These are phyloP conservation scores for Fusarium papillatum DNA, from an alignment of 2,329 filamentous ascomycete genomes.

Conservation along the genomic window DNA sequence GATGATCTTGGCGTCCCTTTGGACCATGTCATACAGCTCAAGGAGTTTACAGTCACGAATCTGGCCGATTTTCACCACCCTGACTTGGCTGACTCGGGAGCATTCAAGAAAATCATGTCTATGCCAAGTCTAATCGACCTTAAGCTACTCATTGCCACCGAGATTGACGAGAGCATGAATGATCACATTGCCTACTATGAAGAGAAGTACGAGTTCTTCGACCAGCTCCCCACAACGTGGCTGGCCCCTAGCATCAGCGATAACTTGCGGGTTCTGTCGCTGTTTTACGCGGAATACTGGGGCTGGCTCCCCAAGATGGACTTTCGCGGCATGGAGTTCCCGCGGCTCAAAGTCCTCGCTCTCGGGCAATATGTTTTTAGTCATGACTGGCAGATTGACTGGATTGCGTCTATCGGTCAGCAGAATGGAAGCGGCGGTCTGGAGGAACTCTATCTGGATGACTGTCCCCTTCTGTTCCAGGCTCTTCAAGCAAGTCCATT, in stretches of 20 bases:
- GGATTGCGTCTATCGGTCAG: constrained; percentile 54
- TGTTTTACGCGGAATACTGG: constrained; percentile 52
- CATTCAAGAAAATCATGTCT: constrained; percentile 3
- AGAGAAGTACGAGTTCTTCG: constrained; percentile 35
- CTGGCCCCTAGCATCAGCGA: neutral
- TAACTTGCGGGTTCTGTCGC: constrained; percentile 50
- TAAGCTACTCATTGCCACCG: constrained; percentile 5
- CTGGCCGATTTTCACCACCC: constrained; percentile 20
- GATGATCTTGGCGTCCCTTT: neutral
- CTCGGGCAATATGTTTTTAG: constrained; percentile 57
- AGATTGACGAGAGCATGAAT: neutral
- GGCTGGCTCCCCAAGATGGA: constrained; percentile 55
- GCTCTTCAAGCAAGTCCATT: neutral
- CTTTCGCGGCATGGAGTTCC: constrained; percentile 49
- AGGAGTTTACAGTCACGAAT: constrained; percentile 20
- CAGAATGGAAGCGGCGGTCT: constrained; percentile 39
- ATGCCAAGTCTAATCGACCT: constrained; percentile 13
- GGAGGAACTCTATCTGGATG: constrained; percentile 55
- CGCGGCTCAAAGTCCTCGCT: constrained; percentile 52
- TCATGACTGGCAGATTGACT: constrained; percentile 60
- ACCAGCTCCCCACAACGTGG: constrained; percentile 34
- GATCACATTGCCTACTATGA: neutral
- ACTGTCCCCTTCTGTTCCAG: constrained; percentile 52
- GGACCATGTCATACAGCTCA: constrained; percentile 11
- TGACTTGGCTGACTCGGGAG: constrained; percentile 1